phyloP scores from a whole-genome alignment of 495 filamentous ascomycete genomes.

The Neurospora africana region DNA sequence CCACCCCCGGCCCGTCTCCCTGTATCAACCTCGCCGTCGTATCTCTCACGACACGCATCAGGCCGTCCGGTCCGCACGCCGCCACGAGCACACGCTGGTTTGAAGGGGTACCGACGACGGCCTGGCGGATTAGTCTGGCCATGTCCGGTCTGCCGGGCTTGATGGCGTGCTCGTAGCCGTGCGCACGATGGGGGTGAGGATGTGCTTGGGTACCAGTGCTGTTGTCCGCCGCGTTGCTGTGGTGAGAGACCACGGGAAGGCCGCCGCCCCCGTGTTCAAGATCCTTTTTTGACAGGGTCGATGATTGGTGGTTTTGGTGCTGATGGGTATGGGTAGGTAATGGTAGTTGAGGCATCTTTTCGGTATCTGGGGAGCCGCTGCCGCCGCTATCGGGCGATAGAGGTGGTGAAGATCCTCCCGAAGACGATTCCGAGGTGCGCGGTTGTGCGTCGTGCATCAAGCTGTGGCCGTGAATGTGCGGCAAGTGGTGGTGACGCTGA shows the following conservation, averaged over 20 bases:
- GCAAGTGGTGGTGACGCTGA: conserved; percentile 1
- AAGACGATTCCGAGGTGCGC: conserved; percentile 9
- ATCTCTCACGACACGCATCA: conserved; percentile 40
- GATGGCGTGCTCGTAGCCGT: conserved; percentile 15
- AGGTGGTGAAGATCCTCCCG: conserved; percentile 7
- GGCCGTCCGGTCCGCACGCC: conserved; percentile 39
- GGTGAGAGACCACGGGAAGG: neutral
- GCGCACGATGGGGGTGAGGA: neutral
- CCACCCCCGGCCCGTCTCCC: conserved; percentile 38
- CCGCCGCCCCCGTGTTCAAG: conserved; percentile 6
- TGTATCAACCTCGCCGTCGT: conserved; percentile 39
- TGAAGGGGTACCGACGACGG: conserved; percentile 27
- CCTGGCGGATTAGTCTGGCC: conserved; percentile 27
- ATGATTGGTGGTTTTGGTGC: neutral
- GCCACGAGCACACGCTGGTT: conserved; percentile 38
- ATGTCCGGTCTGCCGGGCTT: conserved; percentile 32
- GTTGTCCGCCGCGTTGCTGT: conserved; percentile 5
- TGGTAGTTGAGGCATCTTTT: conserved; percentile 12
- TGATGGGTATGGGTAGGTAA: neutral
- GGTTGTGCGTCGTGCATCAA: neutral
- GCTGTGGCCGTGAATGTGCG: neutral
- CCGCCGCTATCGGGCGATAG: conserved; percentile 7
- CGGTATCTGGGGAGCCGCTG: conserved; percentile 4
- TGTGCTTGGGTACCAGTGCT: conserved; percentile 4
- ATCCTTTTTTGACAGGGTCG: conserved; percentile 5